Evolutionary conservation across 352 stramenopile genomes (phyloP), one percentile per base, ranked within the genome.

Genomic region (Phytopythium sindhum): DNA sequence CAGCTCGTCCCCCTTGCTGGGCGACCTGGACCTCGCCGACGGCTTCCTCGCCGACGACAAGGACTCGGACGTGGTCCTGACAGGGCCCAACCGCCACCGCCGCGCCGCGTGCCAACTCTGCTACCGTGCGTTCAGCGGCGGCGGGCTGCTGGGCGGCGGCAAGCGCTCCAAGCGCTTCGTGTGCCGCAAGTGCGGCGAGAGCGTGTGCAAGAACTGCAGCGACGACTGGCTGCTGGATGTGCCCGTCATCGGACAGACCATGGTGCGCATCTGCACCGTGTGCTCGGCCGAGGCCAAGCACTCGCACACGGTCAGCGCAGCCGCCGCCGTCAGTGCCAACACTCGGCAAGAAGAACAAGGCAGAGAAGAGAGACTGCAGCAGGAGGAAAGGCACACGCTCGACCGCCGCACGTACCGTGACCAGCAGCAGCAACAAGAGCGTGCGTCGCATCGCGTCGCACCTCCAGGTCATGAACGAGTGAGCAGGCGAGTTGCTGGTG

Each of bases 221-320:
- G 74, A 89, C 48, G 77, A 93, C 47, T 95, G 86, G 86, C 69
- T 75, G 63, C 80, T 95, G 12, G 81, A 93, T 61, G 72, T 95
- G 2, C 86, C 86, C 2, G 83, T 93, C 35, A 86, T 91, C 12
- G 86, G 86, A 9, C 76, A 75, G 26, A 90, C 78, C 15, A 88
- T 90, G 64, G 81, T 95, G 47, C 80, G 86, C 2, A 95, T 95
- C 35, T 95, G 86, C 57, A 95, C 84, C 0, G 80, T 93, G 29
- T 95, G 86, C 63, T 92, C 86, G 10, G 83, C 81, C 3, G 82
- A 88, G 29, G 82, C 84, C 3, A 81, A 86, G 29, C 75, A 77
- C 42, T 86, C 77, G 60, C 82, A 91, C 52, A 73, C 68, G 67
- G 47, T 75, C 67, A 26, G 63, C 62, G 14, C 69, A 55, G 41